phyloP scores from a whole-genome alignment of 1,284 basidiomycete genomes.

The Ustilago nuda region DNA sequence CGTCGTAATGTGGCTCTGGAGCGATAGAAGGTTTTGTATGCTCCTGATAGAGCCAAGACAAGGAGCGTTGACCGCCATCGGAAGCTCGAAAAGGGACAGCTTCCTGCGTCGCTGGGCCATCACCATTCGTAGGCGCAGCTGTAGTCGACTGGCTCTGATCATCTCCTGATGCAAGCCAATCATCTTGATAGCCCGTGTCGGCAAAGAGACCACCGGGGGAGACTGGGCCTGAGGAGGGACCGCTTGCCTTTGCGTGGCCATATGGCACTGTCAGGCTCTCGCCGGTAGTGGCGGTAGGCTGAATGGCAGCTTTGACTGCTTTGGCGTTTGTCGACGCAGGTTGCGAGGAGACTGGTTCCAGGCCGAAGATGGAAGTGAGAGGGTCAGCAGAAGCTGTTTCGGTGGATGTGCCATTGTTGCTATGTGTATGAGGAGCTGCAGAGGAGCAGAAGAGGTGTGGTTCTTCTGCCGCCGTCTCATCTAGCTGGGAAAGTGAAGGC shows the following conservation, averaged over 20 bases:
- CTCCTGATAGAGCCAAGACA: slow-evolving; percentile 34
- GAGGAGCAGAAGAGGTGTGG: slow-evolving; percentile 34
- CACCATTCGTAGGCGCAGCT: slow-evolving; percentile 4
- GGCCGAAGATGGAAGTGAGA: slow-evolving; percentile 23
- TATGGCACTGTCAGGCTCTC: slow-evolving; percentile 22
- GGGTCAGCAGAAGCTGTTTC: slow-evolving; percentile 15
- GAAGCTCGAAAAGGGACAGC: slow-evolving; percentile 32
- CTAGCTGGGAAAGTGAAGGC: slow-evolving; percentile 21
- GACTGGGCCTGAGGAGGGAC: slow-evolving; percentile 28
- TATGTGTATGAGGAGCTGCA: neutral
- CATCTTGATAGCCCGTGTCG: slow-evolving; percentile 45
- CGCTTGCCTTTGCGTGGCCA: slow-evolving; percentile 13
- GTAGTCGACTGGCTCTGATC: slow-evolving; percentile 9
- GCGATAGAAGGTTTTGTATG: neutral
- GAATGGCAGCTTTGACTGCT: neutral
- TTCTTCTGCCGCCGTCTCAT: slow-evolving; percentile 30
- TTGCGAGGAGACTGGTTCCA: slow-evolving; percentile 11
- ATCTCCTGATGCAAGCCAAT: slow-evolving; percentile 36
- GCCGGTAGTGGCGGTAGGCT: neutral
- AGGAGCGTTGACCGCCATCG: slow-evolving; percentile 37
- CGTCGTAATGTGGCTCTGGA: slow-evolving; percentile 33
- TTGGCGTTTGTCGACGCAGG: neutral
- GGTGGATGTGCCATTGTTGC: neutral
- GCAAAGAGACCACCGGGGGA: slow-evolving; percentile 44
- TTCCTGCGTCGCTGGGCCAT: neutral